Evolutionary conservation across 2,329 filamentous ascomycete genomes (phyloP).

Genomic region (Coniochaeta sp.): DNA sequence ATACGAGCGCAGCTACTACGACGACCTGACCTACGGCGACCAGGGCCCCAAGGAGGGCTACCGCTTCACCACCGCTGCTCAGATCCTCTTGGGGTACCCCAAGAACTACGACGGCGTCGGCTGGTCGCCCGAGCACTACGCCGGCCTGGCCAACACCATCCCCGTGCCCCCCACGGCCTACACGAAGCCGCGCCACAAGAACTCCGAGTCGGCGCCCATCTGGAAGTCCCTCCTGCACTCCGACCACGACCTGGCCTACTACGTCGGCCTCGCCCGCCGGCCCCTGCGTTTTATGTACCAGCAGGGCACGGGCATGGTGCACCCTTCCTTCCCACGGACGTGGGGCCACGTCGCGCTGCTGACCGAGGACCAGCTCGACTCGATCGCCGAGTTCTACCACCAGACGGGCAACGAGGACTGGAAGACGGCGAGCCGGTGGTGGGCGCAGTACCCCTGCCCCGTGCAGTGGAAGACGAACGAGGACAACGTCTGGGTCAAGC

Average conservation of each 20-base stretch:
- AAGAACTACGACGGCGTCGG: background rate
- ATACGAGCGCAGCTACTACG: background rate
- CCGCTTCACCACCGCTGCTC: background rate
- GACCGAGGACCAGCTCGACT: slow-evolving; percentile 63
- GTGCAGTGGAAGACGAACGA: slow-evolving; percentile 51
- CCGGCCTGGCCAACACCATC: slow-evolving; percentile 1
- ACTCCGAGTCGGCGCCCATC: background rate
- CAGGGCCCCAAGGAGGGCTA: background rate
- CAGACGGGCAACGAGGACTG: slow-evolving; percentile 42
- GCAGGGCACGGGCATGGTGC: slow-evolving; percentile 52
- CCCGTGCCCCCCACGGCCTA: background rate
- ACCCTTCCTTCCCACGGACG: slow-evolving; percentile 58
- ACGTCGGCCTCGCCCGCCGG: slow-evolving; percentile 60
- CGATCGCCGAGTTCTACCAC: slow-evolving; percentile 66
- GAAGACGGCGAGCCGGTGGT: no score
- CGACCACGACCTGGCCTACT: slow-evolving; percentile 21
- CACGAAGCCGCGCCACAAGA: background rate
- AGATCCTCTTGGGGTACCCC: background rate
- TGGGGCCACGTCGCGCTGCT: slow-evolving; percentile 69
- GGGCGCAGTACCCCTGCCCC: slow-evolving; percentile 58
- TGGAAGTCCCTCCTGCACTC: background rate
- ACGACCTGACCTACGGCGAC: background rate
- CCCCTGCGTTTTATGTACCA: slow-evolving; percentile 61
- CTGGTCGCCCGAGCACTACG: slow-evolving; percentile 1
- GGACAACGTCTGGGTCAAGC: slow-evolving; percentile 57